Conservation (phyloP, 2,329 filamentous ascomycete species). For the Epichloe gansuensis region DNA sequence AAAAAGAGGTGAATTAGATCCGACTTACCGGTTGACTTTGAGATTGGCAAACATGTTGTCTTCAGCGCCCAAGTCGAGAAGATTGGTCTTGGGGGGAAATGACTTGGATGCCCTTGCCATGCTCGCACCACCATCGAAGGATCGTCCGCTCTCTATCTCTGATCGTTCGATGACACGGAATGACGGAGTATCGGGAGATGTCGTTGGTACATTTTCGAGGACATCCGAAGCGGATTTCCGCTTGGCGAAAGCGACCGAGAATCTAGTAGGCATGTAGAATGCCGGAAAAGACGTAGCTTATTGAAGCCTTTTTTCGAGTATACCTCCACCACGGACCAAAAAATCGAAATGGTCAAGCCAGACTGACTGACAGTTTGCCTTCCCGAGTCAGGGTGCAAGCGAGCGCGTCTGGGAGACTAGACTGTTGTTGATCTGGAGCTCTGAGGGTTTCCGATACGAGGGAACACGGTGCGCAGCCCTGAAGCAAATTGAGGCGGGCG, state of each 20-base stretch:
- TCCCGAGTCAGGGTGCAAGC: neutral
- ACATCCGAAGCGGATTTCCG: slow-evolving; percentile 47
- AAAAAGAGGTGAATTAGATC: neutral
- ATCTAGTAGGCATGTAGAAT: slow-evolving; percentile 50
- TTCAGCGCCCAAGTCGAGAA: slow-evolving; percentile 31
- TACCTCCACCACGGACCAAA: neutral
- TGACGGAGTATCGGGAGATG: slow-evolving; percentile 32
- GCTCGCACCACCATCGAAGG: slow-evolving; percentile 37
- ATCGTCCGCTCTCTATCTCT: slow-evolving; percentile 30
- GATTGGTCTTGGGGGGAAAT: slow-evolving; percentile 25
- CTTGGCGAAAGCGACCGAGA: slow-evolving; percentile 44
- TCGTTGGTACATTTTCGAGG: slow-evolving; percentile 35
- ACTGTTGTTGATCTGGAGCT: neutral
- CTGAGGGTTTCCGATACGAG: no score
- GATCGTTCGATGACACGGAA: slow-evolving; percentile 46
- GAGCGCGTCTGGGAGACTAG: neutral
- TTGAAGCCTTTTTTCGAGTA: neutral
- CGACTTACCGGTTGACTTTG: slow-evolving; percentile 41
- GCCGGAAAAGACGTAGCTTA: slow-evolving; percentile 10
- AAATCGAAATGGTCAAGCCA: neutral
- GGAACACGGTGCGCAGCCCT: no score
- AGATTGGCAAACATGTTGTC: slow-evolving; percentile 47
- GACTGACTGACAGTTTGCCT: neutral
- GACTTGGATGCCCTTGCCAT: slow-evolving; percentile 25
- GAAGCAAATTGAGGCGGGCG: no score